phyloP scores from a whole-genome alignment of 176 grass and related monocot species.

The Tillandsia fasciculata region DNA sequence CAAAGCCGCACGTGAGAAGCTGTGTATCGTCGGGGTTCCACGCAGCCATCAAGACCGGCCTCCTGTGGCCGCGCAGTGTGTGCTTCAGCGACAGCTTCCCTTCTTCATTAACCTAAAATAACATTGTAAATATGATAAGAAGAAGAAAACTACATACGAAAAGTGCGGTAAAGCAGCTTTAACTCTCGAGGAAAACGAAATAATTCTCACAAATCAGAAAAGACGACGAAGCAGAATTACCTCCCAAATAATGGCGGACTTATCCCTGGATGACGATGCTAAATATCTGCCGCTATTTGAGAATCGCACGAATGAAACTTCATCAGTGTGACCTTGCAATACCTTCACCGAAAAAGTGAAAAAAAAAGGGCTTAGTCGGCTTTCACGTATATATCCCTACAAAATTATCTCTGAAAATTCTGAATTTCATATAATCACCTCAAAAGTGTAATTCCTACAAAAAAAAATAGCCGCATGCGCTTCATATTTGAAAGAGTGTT shows the following conservation, averaged over 20 bases:
- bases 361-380: neutral
- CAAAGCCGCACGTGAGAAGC: constrained; percentile 82
- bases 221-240: constrained; percentile 30
- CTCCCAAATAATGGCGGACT: constrained; percentile 92
- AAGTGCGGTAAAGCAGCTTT: no score
- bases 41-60: constrained; percentile 61
- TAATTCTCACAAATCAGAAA: neutral
- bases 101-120: constrained; percentile 57
- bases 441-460: no score
- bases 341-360: constrained; percentile 27
- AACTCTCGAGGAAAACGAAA: neutral
- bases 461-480: no score
- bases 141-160: no score
- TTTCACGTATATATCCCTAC: neutral
- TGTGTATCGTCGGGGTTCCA: constrained; percentile 77
- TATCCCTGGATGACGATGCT: constrained; percentile 79
- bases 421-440: no score
- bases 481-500: no score
- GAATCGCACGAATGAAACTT: constrained; percentile 96
- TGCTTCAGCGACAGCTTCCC: constrained; percentile 60
- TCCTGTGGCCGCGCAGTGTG: constrained; percentile 53
- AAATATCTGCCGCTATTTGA: constrained; percentile 81
- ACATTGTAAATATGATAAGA: neutral
- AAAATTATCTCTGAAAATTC: neutral
- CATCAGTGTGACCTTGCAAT: constrained; percentile 54